These are phyloP conservation scores for Metschnikowia reukaufii DNA, from an alignment of 805 yeast genomes.

Conservation along the genomic window DNA sequence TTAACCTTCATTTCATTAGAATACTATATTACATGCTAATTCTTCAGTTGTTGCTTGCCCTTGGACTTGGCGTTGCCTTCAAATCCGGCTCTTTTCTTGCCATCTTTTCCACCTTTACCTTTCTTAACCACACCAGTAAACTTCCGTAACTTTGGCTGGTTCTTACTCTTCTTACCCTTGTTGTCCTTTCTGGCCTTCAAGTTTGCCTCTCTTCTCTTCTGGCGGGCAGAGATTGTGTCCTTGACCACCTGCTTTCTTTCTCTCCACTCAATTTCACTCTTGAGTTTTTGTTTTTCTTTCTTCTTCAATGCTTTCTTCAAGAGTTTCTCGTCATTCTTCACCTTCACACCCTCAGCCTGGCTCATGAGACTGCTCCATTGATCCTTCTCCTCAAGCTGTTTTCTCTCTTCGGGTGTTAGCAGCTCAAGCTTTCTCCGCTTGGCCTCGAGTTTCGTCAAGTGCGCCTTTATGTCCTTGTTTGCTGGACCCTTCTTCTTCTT, in stretches of 20 bases:
- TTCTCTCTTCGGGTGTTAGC: slow-evolving; percentile 62
- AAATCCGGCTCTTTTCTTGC: slow-evolving; percentile 76
- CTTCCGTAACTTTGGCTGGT: slow-evolving; percentile 67
- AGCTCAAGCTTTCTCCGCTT: slow-evolving; percentile 63
- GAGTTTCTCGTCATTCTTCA: slow-evolving; percentile 86
- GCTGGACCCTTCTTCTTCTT: slow-evolving; percentile 78
- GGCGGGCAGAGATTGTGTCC: slow-evolving; percentile 69
- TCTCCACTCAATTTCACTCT: slow-evolving; percentile 88
- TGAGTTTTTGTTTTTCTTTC: slow-evolving; percentile 79
- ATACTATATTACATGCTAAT: slow-evolving; percentile 18
- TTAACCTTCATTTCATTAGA: slow-evolving; percentile 5
- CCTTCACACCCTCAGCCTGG: slow-evolving; percentile 84
- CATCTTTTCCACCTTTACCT: slow-evolving; percentile 29
- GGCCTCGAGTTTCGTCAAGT: slow-evolving; percentile 70
- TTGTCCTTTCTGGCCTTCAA: slow-evolving; percentile 80
- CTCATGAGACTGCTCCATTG: slow-evolving; percentile 84
- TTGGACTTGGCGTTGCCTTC: slow-evolving; percentile 66
- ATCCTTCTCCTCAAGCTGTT: slow-evolving; percentile 63
- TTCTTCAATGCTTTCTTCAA: slow-evolving; percentile 82
- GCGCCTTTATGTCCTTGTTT: slow-evolving; percentile 79
- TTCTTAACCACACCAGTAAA: slow-evolving; percentile 57
- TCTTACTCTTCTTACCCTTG: slow-evolving; percentile 76
- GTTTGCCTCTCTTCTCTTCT: slow-evolving; percentile 90
- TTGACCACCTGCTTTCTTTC: slow-evolving; percentile 82
- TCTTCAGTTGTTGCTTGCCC: slow-evolving; percentile 25